Conservation (phyloP, 1,139 yeast genomes). For the Kodamaea anthophila region DNA sequence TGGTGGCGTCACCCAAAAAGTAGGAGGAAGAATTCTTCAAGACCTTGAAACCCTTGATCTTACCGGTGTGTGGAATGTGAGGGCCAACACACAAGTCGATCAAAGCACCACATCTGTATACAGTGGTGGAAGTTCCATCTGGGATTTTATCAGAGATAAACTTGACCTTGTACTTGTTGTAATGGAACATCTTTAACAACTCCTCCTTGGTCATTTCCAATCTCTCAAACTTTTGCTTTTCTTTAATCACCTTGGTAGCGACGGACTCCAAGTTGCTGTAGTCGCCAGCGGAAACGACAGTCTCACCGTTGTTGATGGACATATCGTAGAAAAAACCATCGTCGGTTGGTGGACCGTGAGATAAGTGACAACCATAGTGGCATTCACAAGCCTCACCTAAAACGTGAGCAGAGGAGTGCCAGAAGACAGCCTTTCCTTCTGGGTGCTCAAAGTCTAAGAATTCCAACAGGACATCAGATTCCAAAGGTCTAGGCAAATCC, state of each 20-base stretch:
- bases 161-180: constrained; percentile 92
- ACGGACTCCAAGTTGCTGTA: constrained; percentile 81
- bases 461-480: constrained; percentile 63
- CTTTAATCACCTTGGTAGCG: constrained; percentile 88
- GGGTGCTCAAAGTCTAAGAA: constrained; percentile 63
- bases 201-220: constrained; percentile 89
- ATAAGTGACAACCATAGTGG: constrained; percentile 87
- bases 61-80: constrained; percentile 96
- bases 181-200: constrained; percentile 84
- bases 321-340: constrained; percentile 98
- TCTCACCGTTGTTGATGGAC: constrained; percentile 74
- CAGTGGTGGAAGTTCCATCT: constrained; percentile 94
- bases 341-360: constrained; percentile 91
- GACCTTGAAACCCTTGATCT: constrained; percentile 89
- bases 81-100: constrained; percentile 98
- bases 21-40: constrained; percentile 95
- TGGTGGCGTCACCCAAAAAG: constrained; percentile 87
- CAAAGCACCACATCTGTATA: constrained; percentile 96
- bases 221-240: constrained; percentile 94
- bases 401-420: constrained; percentile 99
- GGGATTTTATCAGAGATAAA: constrained; percentile 86
- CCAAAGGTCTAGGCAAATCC: constrained; percentile 96
- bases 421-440: constrained; percentile 92
- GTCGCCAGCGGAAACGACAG: constrained; percentile 73
- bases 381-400: constrained; percentile 98